Conservation (phyloP, 352 stramenopile species). For the Aphanomyces stellatus region DNA sequence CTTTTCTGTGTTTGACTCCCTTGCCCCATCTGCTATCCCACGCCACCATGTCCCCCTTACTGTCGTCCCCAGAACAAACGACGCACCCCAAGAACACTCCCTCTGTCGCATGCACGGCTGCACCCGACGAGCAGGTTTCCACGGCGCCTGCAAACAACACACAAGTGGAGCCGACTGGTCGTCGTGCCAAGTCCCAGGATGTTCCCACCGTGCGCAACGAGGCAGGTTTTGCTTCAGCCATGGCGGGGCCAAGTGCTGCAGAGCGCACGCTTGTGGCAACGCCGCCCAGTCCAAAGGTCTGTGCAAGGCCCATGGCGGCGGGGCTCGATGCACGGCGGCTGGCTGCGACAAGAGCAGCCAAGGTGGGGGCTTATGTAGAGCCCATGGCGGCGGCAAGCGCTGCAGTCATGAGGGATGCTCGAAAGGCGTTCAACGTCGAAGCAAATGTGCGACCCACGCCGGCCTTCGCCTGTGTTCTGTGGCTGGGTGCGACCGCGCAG, state of each 20-base stretch:
- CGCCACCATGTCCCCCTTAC: no score
- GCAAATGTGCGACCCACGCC: conserved; percentile 76
- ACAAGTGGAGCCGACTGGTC: no score
- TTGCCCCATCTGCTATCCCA: no score
- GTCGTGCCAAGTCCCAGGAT: conserved; percentile 75
- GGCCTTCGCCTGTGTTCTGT: conserved; percentile 82
- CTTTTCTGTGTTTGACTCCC: no score
- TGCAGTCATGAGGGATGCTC: conserved; percentile 59
- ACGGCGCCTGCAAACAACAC: no score
- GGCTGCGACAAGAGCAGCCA: conserved; percentile 34
- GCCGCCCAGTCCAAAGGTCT: not conserved
- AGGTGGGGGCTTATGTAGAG: conserved; percentile 62
- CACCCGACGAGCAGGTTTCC: no score
- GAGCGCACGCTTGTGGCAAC: not conserved
- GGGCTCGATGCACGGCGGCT: not conserved
- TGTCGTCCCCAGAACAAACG: no score
- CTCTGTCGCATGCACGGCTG: no score
- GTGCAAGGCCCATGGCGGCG: not conserved
- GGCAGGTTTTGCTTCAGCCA: conserved; percentile 74
- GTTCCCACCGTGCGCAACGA: conserved; percentile 63
- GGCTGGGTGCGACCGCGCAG: conserved; percentile 66
- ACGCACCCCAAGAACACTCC: no score
- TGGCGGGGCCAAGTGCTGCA: conserved; percentile 31
- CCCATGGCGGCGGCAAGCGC: conserved; percentile 67
- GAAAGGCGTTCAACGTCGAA: conserved; percentile 70